phyloP scores from a whole-genome alignment of 2,329 filamentous ascomycete species.

The Arthroderma uncinatum region DNA sequence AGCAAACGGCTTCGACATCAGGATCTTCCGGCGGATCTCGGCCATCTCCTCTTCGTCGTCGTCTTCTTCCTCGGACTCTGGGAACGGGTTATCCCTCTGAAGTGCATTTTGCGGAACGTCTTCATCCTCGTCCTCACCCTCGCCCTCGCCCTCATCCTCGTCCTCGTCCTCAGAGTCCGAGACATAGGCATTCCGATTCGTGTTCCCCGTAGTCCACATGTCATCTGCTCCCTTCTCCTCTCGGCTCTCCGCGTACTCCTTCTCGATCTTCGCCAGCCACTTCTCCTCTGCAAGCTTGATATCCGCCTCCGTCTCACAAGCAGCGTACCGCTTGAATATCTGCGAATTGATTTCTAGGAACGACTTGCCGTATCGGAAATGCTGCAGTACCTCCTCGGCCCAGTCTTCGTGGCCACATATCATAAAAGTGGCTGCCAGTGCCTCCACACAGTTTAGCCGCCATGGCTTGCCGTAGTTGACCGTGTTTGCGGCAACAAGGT shows the following conservation, averaged over 20 bases:
- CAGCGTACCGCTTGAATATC: constrained; percentile 72
- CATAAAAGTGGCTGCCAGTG: constrained; percentile 79
- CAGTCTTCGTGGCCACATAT: constrained; percentile 89
- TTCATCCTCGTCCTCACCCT: constrained; percentile 31
- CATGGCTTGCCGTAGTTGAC: constrained; percentile 97
- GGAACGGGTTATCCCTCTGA: constrained; percentile 60
- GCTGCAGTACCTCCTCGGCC: constrained; percentile 70
- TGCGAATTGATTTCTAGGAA: constrained; percentile 86
- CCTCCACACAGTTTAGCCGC: constrained; percentile 91
- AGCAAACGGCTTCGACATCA: constrained; percentile 76
- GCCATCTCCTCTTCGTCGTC: constrained; percentile 88
- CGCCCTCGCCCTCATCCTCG: constrained; percentile 22
- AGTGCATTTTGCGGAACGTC: constrained; percentile 40
- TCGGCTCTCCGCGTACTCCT: constrained; percentile 73
- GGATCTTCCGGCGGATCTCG: constrained; percentile 76
- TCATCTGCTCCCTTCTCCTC: constrained; percentile 51
- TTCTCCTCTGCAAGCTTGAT: constrained; percentile 75
- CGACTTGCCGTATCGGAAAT: constrained; percentile 77
- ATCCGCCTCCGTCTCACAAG: constrained; percentile 66
- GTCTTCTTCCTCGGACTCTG: constrained; percentile 70
- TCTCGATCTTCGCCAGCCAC: constrained; percentile 83
- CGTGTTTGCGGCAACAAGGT: constrained; percentile 89
- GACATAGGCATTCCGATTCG: constrained; percentile 53
- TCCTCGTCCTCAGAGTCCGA: constrained; percentile 36
- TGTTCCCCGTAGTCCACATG: constrained; percentile 84